Percentiles rank a stretch among this genome's conserved stretches.
Evolutionary conservation across 306 rosid genomes (phyloP).

Genomic region (Geum urbanum): DNA sequence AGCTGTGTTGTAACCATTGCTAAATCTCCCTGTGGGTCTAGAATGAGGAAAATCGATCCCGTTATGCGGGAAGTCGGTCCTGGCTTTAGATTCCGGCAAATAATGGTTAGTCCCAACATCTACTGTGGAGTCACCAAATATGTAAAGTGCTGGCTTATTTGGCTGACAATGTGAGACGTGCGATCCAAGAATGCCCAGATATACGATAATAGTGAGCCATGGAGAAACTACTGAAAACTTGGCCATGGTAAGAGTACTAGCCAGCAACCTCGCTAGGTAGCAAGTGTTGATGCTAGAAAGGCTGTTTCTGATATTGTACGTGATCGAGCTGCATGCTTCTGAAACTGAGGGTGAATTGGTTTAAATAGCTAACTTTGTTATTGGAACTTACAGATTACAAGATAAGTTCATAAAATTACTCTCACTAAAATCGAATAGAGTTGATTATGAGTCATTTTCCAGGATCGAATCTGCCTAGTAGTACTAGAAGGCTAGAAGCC

Average conservation of each 20-base stretch:
- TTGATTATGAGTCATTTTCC: background rate
- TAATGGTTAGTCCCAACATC: conserved; percentile 27
- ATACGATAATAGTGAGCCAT: background rate
- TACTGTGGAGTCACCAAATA: conserved; percentile 29
- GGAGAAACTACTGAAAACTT: background rate
- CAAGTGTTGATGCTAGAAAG: background rate
- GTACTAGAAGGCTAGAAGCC: background rate
- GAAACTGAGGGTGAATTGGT: background rate
- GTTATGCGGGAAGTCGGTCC: conserved; percentile 4
- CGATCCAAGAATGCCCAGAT: background rate
- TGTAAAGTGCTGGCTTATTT: conserved; percentile 4
- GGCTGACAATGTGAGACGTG: background rate
- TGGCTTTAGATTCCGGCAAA: background rate
- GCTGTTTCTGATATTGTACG: background rate
- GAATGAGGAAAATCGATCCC: conserved; percentile 27
- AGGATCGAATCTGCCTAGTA: background rate
- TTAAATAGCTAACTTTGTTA: background rate
- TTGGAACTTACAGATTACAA: background rate
- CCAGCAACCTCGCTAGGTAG: background rate
- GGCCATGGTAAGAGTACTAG: background rate
- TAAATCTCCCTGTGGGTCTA: conserved; percentile 22
- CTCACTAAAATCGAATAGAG: background rate
- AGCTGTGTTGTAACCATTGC: conserved; percentile 27
- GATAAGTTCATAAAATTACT: background rate
- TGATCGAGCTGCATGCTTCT: too few species aligned